Evolutionary conservation across 2,329 filamentous ascomycete species (phyloP).

Genomic region (Dothiorella sarmentorum): DNA sequence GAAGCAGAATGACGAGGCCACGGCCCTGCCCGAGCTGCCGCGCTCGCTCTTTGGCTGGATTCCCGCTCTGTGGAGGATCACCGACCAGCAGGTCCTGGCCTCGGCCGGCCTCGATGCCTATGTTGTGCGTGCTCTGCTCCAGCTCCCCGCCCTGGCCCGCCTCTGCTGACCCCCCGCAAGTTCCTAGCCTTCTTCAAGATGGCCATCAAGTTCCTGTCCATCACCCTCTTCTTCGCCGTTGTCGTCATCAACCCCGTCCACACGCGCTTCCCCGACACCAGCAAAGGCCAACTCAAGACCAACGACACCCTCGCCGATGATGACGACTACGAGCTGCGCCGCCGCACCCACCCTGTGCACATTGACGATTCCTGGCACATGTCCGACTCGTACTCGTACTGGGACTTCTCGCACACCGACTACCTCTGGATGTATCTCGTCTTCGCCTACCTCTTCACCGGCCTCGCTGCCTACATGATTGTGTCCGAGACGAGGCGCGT

Average conservation of each 20-base stretch:
- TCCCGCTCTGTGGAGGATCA: conserved; percentile 75
- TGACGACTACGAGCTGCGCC: not conserved
- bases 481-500: conserved; percentile 79
- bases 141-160: not conserved
- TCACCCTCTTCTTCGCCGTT: conserved; percentile 78
- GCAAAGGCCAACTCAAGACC: conserved; percentile 27
- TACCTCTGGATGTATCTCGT: conserved; percentile 91
- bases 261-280: conserved; percentile 56
- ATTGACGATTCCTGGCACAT: not conserved
- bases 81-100: conserved; percentile 82
- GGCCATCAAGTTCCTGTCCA: conserved; percentile 76
- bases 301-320: conserved; percentile 20
- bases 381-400: conserved; percentile 13
- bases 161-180: conserved; percentile 33
- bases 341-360: not conserved
- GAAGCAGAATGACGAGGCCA: conserved; percentile 64
- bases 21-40: conserved; percentile 71
- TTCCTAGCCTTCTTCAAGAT: conserved; percentile 96
- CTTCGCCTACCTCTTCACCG: conserved; percentile 93
- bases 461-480: conserved; percentile 76
- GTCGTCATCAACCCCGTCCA: conserved; percentile 85
- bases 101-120: conserved; percentile 93
- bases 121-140: conserved; percentile 60
- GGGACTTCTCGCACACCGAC: conserved; percentile 41
- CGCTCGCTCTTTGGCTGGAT: conserved; percentile 93